Conservation (phyloP, 257 asterid species). For the Mitragyna speciosa region DNA sequence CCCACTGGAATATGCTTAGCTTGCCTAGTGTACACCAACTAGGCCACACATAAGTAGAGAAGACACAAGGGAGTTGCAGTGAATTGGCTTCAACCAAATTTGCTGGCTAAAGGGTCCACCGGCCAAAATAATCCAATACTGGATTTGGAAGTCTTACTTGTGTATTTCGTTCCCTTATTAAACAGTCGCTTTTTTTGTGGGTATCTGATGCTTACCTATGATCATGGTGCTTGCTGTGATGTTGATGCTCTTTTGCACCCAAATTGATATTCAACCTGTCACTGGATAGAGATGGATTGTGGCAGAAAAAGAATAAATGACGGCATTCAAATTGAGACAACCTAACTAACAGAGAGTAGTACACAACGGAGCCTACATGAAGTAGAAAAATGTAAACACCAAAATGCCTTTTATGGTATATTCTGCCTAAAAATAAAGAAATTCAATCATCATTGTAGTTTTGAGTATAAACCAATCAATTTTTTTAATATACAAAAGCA, state of each 20-base stretch:
- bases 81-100: constrained; percentile 14
- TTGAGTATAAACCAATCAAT: constrained; percentile 15
- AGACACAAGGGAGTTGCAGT: constrained; percentile 11
- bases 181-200: constrained; percentile 21
- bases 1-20: constrained; percentile 22
- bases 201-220: not conserved
- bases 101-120: constrained; percentile 34
- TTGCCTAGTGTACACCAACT: constrained; percentile 15
- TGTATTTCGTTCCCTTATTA: not conserved
- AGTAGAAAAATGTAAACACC: constrained; percentile 2
- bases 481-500: constrained; percentile 8
- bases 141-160: constrained; percentile 10
- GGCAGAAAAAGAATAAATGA: not conserved
- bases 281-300: not conserved
- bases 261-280: not conserved
- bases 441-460: not conserved
- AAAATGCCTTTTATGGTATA: not conserved
- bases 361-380: not conserved
- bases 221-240: constrained; percentile 15
- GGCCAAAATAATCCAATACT: constrained; percentile 12
- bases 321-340: constrained; percentile 11
- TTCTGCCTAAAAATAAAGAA: not conserved
- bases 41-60: constrained; percentile 6
- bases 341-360: constrained; percentile 2
- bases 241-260: constrained; percentile 18